These are phyloP conservation scores for Nakazawaea ishiwadae DNA, from an alignment of 805 yeast species.

Conservation along the genomic window DNA sequence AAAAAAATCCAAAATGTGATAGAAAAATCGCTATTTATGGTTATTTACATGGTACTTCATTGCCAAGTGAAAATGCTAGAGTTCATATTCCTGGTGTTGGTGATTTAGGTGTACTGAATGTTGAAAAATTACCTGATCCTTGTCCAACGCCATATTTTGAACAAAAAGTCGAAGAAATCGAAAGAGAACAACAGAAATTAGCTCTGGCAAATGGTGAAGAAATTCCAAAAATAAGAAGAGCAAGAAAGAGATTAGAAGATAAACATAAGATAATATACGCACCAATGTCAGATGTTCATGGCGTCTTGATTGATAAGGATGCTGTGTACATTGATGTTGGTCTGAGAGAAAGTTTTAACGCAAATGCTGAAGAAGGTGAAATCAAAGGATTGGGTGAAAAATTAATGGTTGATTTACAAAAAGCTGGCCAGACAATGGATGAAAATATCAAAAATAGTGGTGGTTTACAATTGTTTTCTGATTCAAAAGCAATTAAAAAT, in stretches of 20 bases:
- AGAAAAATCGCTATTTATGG: constrained; percentile 91
- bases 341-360: constrained; percentile 18
- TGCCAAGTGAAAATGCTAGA: constrained; percentile 61
- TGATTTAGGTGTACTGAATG: constrained; percentile 67
- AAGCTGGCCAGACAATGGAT: constrained; percentile 53
- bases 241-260: constrained; percentile 87
- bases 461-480: constrained; percentile 72
- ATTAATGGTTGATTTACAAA: constrained; percentile 77
- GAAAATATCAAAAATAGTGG: constrained; percentile 46
- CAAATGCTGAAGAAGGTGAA: constrained; percentile 21
- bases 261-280: constrained; percentile 93
- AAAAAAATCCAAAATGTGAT: constrained; percentile 76
- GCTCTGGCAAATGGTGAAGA: constrained; percentile 60
- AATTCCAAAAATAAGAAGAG: constrained; percentile 39
- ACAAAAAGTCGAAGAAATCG: constrained; percentile 76
- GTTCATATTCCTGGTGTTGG: constrained; percentile 97
- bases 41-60: constrained; percentile 89
- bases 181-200: constrained; percentile 64
- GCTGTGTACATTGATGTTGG: constrained; percentile 93
- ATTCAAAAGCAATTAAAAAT: constrained; percentile 38
- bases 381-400: constrained; percentile 77
- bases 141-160: constrained; percentile 96
- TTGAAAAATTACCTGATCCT: constrained; percentile 95
- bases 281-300: constrained; percentile 99
- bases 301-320: constrained; percentile 93